phyloP scores from a whole-genome alignment of 148 eudicot species.

The Diospyros lotus region DNA sequence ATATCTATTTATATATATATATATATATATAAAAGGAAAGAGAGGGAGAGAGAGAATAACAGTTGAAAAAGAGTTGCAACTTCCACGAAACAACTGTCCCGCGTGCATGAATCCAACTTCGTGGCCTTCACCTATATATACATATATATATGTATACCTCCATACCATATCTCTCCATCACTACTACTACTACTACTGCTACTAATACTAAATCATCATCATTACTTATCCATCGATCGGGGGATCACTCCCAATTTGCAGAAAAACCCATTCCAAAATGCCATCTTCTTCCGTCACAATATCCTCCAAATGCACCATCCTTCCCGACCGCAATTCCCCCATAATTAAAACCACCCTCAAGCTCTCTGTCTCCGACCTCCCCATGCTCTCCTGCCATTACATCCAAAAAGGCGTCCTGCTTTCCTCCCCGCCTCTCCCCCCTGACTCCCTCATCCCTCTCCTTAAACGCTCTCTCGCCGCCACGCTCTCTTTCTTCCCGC shows the following conservation, averaged over 20 bases:
- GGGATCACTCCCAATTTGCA: too few relatives aligned
- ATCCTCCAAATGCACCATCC: constrained; percentile 33
- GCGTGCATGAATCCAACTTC: constrained; percentile 23
- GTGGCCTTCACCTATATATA: constrained; percentile 3
- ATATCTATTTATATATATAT: too few relatives aligned
- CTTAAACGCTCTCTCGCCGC: constrained; percentile 37
- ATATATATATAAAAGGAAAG: neutral
- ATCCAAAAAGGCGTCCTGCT: constrained; percentile 51
- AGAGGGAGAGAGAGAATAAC: neutral
- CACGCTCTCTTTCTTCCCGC: constrained; percentile 39
- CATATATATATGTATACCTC: neutral
- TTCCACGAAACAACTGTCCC: neutral
- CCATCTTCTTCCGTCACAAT: constrained; percentile 31
- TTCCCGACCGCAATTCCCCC: constrained; percentile 31
- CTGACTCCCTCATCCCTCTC: constrained; percentile 25
- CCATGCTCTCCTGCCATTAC: constrained; percentile 61
- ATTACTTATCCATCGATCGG: neutral
- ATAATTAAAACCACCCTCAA: constrained; percentile 21
- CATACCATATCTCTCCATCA: neutral
- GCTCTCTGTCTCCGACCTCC: constrained; percentile 57
- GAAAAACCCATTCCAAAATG: constrained; percentile 15
- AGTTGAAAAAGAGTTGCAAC: constrained; percentile 6
- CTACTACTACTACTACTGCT: neutral
- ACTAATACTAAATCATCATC: neutral
- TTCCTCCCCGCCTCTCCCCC: constrained; percentile 15